These are phyloP conservation scores for Dothideomycetes sp. DNA, from an alignment of 2,329 filamentous ascomycete species.

Conservation along the genomic window DNA sequence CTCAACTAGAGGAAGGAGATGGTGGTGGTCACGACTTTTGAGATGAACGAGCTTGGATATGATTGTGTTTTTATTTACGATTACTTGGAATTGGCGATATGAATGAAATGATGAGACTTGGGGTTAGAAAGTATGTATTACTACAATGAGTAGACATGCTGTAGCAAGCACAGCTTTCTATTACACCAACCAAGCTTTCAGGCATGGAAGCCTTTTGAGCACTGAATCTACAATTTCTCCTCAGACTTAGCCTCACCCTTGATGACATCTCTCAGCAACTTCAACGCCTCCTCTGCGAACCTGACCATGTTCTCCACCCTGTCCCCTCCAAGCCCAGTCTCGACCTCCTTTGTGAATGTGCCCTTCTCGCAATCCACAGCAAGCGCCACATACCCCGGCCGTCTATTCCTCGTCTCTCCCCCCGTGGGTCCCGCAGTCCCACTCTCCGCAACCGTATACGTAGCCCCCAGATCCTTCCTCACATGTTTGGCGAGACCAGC, in stretches of 20 bases:
- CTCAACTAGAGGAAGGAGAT: too few species aligned
- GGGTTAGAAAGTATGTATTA: too few species aligned
- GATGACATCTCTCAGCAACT: conserved; percentile 45
- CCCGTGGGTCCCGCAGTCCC: conserved; percentile 55
- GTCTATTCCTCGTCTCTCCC: conserved; percentile 44
- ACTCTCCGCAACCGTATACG: conserved; percentile 48
- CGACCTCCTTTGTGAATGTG: conserved; percentile 42
- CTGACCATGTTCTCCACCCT: conserved; percentile 51
- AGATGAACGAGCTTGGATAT: too few species aligned
- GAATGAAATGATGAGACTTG: too few species aligned
- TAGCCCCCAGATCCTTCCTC: conserved; percentile 42
- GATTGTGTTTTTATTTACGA: too few species aligned
- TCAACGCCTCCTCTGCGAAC: conserved; percentile 49
- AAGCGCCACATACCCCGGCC: conserved; percentile 53
- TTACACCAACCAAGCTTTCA: too few species aligned
- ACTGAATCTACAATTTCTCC: not conserved
- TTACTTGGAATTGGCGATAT: too few species aligned
- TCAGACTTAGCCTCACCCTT: conserved; percentile 28
- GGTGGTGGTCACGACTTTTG: too few species aligned
- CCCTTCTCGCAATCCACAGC: conserved; percentile 46
- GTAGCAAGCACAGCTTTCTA: too few species aligned
- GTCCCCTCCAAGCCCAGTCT: conserved; percentile 43
- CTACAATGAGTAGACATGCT: too few species aligned
- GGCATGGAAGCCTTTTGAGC: too few species aligned
- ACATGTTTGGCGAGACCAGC: conserved; percentile 45